Conservation (phyloP, 2,329 filamentous ascomycete genomes). For the Teratosphaeria nubilosa region DNA sequence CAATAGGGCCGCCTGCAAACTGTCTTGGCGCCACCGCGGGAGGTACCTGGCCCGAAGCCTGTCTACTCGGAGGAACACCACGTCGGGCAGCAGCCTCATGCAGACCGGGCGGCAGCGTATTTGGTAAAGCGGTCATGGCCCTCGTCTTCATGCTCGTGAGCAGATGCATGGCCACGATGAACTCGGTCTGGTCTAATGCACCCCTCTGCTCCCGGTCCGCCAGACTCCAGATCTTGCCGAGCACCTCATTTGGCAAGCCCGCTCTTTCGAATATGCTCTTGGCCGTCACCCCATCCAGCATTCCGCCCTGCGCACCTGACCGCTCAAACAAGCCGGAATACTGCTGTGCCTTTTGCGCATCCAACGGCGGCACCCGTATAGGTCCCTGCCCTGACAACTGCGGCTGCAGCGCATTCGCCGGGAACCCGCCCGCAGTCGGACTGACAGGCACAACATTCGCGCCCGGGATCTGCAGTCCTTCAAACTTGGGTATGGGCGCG, state of each 20-base stretch:
- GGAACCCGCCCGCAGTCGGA: slow-evolving; percentile 13
- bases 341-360: slow-evolving; percentile 78
- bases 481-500: slow-evolving; percentile 85
- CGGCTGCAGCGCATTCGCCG: slow-evolving; percentile 20
- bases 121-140: slow-evolving; percentile 67
- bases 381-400: slow-evolving; percentile 40
- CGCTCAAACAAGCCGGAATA: slow-evolving; percentile 87
- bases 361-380: slow-evolving; percentile 79
- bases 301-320: slow-evolving; percentile 64
- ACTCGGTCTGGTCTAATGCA: slow-evolving; percentile 76
- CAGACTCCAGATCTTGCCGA: slow-evolving; percentile 94
- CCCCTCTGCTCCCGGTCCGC: slow-evolving; percentile 90
- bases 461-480: slow-evolving; percentile 52
- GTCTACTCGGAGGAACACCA: slow-evolving; percentile 37
- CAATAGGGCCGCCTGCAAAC: slow-evolving; percentile 52
- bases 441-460: slow-evolving; percentile 8
- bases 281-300: slow-evolving; percentile 62
- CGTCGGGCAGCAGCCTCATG: slow-evolving; percentile 82
- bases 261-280: slow-evolving; percentile 95
- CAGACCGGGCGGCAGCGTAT: slow-evolving; percentile 68
- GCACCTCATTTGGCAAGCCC: slow-evolving; percentile 73
- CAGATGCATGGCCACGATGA: slow-evolving; percentile 96
- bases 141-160: slow-evolving; percentile 85
- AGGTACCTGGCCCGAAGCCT: slow-evolving; percentile 16
- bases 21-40: slow-evolving; percentile 64